Conservation (phyloP, 352 stramenopile genomes). For the Globisporangium nagaii region DNA sequence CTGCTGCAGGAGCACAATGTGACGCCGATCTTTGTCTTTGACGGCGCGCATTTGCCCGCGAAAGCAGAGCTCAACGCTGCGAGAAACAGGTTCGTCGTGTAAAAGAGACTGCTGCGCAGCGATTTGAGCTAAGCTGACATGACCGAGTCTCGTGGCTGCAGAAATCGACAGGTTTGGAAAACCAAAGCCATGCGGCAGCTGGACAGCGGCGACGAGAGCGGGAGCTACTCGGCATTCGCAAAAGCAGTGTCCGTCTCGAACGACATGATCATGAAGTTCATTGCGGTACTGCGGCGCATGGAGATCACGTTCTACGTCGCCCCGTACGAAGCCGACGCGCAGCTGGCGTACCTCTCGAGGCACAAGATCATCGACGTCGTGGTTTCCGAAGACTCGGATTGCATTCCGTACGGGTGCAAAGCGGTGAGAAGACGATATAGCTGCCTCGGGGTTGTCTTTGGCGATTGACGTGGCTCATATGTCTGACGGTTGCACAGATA, state of each 20-base stretch:
- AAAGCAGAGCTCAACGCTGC: constrained; percentile 67
- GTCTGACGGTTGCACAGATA: constrained; percentile 27
- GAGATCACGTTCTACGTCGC: constrained; percentile 92
- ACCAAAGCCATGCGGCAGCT: constrained; percentile 27
- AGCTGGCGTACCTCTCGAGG: constrained; percentile 92
- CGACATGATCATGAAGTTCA: constrained; percentile 69
- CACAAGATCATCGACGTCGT: constrained; percentile 89
- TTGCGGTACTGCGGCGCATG: constrained; percentile 53
- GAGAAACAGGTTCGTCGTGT: constrained; percentile 32
- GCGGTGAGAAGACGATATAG: constrained; percentile 18
- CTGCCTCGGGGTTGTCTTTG: not conserved
- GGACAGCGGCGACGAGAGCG: constrained; percentile 17
- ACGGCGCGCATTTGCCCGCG: constrained; percentile 87
- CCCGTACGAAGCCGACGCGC: constrained; percentile 96
- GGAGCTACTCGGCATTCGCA: constrained; percentile 27
- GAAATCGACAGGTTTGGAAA: constrained; percentile 32
- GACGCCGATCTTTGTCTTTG: constrained; percentile 90
- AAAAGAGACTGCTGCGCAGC: not conserved
- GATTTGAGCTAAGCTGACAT: not conserved
- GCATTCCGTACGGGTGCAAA: constrained; percentile 91
- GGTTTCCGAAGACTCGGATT: constrained; percentile 97
- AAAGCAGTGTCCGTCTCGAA: constrained; percentile 63
- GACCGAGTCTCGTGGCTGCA: constrained; percentile 10
- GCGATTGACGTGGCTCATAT: not conserved
- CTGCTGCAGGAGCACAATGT: constrained; percentile 81